phyloP scores from a whole-genome alignment of 192 early-diverging fungal species.

The Backusella parvicylindrica region DNA sequence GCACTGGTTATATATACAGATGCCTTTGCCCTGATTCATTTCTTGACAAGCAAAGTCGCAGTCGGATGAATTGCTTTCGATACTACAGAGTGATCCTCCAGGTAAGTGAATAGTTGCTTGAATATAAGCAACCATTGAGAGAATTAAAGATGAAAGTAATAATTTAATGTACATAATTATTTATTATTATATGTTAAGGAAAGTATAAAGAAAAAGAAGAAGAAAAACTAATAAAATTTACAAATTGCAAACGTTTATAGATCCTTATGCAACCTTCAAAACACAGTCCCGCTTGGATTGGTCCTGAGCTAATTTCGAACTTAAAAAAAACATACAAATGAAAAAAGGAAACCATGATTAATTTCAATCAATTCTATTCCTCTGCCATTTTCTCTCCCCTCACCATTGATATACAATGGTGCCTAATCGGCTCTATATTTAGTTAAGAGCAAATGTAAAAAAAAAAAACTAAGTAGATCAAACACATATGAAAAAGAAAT shows the following conservation, averaged over 20 bases:
- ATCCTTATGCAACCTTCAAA: not conserved
- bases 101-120: not conserved
- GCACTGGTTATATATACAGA: slow-evolving; percentile 13
- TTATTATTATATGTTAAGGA: not conserved
- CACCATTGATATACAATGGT: not conserved
- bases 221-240: not conserved
- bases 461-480: not conserved
- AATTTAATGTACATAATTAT: slow-evolving; percentile 5
- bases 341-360: not conserved
- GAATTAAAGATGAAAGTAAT: not conserved
- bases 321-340: not conserved
- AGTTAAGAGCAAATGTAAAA: not conserved
- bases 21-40: not conserved
- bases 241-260: not conserved
- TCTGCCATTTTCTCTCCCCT: not conserved
- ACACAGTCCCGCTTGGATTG: not conserved
- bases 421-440: not conserved
- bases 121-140: not conserved
- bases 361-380: not conserved
- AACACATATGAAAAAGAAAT: not conserved
- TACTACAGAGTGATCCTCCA: not conserved
- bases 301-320: not conserved
- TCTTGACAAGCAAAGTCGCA: slow-evolving; percentile 9
- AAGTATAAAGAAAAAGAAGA: not conserved
- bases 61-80: not conserved